Evolutionary conservation across 345 rosid genomes (phyloP).

Genomic region (Melaleuca alternifolia): DNA sequence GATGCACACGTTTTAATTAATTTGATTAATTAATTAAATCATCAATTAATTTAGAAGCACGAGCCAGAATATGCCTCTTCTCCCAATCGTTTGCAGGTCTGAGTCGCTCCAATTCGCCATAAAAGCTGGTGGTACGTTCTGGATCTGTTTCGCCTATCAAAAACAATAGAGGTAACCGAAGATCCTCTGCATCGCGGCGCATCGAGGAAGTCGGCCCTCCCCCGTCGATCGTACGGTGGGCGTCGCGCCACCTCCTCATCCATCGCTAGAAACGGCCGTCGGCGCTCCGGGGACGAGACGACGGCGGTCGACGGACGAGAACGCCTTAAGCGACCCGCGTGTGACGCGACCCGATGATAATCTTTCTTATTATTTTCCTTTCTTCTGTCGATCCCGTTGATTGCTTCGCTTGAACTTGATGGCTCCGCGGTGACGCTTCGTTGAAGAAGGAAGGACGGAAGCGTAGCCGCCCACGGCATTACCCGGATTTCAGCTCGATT

Average conservation of each 20-base stretch:
- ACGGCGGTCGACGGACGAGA: not conserved
- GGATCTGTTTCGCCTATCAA: not conserved
- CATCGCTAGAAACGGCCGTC: not conserved
- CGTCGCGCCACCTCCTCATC: not conserved
- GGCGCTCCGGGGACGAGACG: not conserved
- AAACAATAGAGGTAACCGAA: not conserved
- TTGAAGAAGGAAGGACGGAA: not conserved
- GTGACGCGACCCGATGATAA: not conserved
- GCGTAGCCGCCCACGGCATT: not conserved
- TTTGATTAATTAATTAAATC: too few relatives aligned
- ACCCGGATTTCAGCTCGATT: too few relatives aligned
- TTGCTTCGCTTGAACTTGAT: not conserved
- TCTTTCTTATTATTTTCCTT: not conserved
- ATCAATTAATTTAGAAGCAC: too few relatives aligned
- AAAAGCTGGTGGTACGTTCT: not conserved
- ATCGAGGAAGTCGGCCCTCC: not conserved
- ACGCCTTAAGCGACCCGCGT: not conserved
- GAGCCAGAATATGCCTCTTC: not conserved
- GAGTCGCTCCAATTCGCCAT: not conserved
- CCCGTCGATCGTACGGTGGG: not conserved
- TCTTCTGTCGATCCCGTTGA: not conserved
- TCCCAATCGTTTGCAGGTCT: not conserved
- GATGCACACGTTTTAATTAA: too few relatives aligned
- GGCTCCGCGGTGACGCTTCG: not conserved
- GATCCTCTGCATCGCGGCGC: not conserved